Conservation (phyloP, 768 basidiomycete species). For the Auricularia heimuer region DNA sequence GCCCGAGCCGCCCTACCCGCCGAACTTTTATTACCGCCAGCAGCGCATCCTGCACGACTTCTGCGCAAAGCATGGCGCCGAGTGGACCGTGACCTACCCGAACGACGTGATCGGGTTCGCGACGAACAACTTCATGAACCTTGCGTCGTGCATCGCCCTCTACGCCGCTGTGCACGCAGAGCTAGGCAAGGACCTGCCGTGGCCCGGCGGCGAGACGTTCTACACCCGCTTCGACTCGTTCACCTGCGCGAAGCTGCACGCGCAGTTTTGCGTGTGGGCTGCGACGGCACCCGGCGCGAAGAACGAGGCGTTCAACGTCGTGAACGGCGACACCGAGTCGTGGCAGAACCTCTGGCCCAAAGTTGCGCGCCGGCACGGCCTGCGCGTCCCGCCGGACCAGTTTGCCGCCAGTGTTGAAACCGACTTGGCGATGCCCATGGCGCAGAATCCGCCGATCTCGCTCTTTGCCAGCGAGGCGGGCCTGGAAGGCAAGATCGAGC, state of each 20-base stretch:
- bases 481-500: background rate
- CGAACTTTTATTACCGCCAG: slow-evolving; percentile 2
- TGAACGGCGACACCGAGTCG: slow-evolving; percentile 1
- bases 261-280: background rate
- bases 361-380: background rate
- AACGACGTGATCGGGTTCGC: slow-evolving; percentile 2
- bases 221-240: slow-evolving; percentile 1
- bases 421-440: background rate
- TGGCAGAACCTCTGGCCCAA: slow-evolving; percentile 2
- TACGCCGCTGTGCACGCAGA: slow-evolving; percentile 1
- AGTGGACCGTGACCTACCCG: background rate
- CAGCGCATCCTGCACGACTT: background rate
- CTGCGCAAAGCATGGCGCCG: background rate
- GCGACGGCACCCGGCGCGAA: background rate
- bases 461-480: background rate
- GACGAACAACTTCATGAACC: slow-evolving; percentile 1
- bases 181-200: background rate
- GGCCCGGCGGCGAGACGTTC: background rate
- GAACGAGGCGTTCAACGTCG: slow-evolving; percentile 3
- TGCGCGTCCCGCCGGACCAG: slow-evolving; percentile 1
- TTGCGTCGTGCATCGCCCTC: background rate
- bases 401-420: background rate
- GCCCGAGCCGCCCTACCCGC: background rate
- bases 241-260: background rate
- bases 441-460: background rate